phyloP scores from a whole-genome alignment of 257 asterid species.

The Nicotiana undulata region DNA sequence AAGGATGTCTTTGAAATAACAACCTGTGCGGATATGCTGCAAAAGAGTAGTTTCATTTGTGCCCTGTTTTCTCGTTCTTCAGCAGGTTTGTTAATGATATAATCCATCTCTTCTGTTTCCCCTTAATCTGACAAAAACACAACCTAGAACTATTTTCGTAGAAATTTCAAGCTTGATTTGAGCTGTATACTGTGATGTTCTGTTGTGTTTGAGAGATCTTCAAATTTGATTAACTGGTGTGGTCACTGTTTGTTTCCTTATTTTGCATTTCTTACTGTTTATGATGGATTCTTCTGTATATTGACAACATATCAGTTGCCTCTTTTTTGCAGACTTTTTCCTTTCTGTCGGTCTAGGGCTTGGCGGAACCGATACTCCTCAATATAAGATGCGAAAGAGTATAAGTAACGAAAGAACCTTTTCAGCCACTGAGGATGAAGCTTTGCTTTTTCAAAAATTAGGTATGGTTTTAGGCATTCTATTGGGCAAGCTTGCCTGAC shows the following conservation, averaged over 20 bases:
- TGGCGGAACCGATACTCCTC: conserved; percentile 82
- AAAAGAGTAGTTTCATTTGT: conserved; percentile 62
- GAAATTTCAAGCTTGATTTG: not conserved
- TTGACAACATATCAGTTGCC: not conserved
- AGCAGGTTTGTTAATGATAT: conserved; percentile 52
- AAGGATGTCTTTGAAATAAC: conserved; percentile 70
- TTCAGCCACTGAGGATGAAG: conserved; percentile 66
- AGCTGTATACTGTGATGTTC: not conserved
- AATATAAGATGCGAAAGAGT: conserved; percentile 58
- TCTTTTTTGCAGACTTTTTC: conserved; percentile 66
- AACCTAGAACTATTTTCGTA: not conserved
- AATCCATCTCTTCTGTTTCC: conserved; percentile 6
- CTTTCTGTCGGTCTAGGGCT: conserved; percentile 85
- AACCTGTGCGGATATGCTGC: conserved; percentile 82
- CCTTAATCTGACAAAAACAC: not conserved
- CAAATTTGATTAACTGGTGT: not conserved
- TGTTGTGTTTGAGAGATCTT: not conserved
- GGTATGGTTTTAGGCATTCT: conserved; percentile 31
- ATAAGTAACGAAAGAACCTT: conserved; percentile 93
- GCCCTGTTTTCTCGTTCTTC: conserved; percentile 83
- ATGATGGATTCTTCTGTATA: not conserved
- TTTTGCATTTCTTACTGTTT: not conserved
- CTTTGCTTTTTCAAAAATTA: conserved; percentile 51
- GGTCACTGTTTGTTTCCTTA: not conserved
- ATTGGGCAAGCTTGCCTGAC: not conserved